Base-by-base conservation (phyloP, 2,329 filamentous ascomycete genomes). In the Scedosporium boydii region DNA sequence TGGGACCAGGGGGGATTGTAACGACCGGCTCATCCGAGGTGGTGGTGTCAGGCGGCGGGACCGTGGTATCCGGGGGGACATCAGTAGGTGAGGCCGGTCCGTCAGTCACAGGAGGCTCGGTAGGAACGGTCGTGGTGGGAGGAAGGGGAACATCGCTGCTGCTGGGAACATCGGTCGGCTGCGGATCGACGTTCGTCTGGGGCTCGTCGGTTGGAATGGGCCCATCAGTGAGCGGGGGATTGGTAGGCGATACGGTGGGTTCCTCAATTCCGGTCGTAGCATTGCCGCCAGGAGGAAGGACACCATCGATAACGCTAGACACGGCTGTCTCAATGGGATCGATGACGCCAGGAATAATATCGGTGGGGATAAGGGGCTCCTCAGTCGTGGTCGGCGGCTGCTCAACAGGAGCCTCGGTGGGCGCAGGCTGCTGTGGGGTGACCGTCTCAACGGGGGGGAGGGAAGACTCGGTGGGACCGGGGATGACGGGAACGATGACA, bases 211-310 rank as follows among this genome's bases (percentile, higher is more conserved):
- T 56, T 23, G 34, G 34, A 12, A 12, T 38, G 34, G 34, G 34
- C 4, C 23, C 61, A 2, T 59, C 63, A 21, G 62, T 63, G 29
- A 38, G 34, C 34, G 65, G 61, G 42, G 63, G 60, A 57, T 55
- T 55, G 29, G 64, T 64, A 34, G 63, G 12, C 46, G 61, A 60
- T 48, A 67, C 64, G 18, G 60, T 58, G n/a, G 68, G 61, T 26
- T 65, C 64, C 16, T 64, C 61, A 18, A 62, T 53, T 12, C 58
- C 66, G 3, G 65, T 41, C 6, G 61, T 64, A 16, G 62, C 56
- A 23, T 64, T 41, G 38, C 29, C 26, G 16, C 60, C 63, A 3
- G 62, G 58, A 38, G 62, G 64, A 38, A 64, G 59, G 9, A 58
- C 56, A 23, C 60, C 18, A n/a, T 29, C n/a, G 7, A 62, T 48